Conservation (phyloP, 2,329 filamentous ascomycete genomes). For the Colletotrichum destructivum region DNA sequence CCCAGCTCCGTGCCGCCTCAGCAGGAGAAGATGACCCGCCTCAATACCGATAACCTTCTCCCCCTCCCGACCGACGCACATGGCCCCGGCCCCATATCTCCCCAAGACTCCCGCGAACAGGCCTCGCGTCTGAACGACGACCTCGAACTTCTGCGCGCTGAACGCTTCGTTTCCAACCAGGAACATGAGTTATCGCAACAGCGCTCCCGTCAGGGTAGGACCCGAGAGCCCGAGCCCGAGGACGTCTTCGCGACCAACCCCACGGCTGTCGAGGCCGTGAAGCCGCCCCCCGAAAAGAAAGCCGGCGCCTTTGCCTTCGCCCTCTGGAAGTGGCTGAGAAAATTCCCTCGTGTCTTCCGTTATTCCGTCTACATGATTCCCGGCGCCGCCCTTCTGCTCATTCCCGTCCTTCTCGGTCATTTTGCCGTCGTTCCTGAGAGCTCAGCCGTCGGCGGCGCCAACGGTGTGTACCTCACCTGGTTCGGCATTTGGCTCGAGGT, state of each 20-base stretch:
- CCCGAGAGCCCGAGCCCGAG: conserved; percentile 56
- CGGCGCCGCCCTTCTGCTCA: conserved; percentile 60
- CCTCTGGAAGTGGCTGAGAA: conserved; percentile 61
- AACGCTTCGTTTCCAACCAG: conserved; percentile 62
- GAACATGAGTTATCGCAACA: conserved; percentile 52
- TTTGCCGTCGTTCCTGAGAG: conserved; percentile 55
- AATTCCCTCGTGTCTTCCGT: conserved; percentile 65
- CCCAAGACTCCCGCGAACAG: conserved; percentile 46
- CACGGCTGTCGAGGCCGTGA: conserved; percentile 40
- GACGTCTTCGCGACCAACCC: conserved; percentile 61
- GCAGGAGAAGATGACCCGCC: conserved; percentile 16
- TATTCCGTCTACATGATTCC: conserved; percentile 66
- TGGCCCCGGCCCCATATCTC: conserved; percentile 19
- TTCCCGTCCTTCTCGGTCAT: conserved; percentile 62
- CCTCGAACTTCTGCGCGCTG: conserved; percentile 64
- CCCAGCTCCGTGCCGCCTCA: conserved; percentile 27
- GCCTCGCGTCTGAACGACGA: conserved; percentile 62
- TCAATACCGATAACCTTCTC: conserved; percentile 30
- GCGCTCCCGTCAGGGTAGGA: conserved; percentile 49
- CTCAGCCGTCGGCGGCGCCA: conserved; percentile 73
- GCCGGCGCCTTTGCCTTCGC: conserved; percentile 49
- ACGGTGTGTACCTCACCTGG: conserved; percentile 86
- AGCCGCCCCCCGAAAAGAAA: conserved; percentile 42
- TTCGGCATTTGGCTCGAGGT: conserved; percentile 97
- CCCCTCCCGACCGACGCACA: conserved; percentile 11